These are phyloP conservation scores for Lachnellula suecica DNA, from an alignment of 2,329 filamentous ascomycete species.

Conservation along the genomic window DNA sequence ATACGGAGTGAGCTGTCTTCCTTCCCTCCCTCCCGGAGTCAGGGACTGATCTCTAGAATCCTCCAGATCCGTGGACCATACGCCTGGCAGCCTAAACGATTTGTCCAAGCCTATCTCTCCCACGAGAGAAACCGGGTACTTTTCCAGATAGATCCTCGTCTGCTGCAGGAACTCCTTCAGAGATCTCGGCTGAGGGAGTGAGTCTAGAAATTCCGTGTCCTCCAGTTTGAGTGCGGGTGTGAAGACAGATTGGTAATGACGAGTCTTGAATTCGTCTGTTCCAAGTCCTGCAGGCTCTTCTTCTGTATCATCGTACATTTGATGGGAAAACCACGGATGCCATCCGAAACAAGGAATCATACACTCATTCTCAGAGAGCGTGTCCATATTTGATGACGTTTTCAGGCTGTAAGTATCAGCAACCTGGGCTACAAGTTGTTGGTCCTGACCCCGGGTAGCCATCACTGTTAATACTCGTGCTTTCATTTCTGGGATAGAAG, in stretches of 20 bases:
- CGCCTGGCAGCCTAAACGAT: conserved; percentile 69
- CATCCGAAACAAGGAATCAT: conserved; percentile 77
- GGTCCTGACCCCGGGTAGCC: conserved; percentile 75
- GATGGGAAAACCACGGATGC: conserved; percentile 85
- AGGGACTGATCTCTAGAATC: conserved; percentile 45
- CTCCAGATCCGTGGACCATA: conserved; percentile 45
- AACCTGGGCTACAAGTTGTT: conserved; percentile 65
- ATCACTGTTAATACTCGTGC: conserved; percentile 69
- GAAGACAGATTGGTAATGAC: conserved; percentile 69
- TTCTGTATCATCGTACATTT: conserved; percentile 63
- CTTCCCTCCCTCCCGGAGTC: conserved; percentile 71
- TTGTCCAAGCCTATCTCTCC: conserved; percentile 80
- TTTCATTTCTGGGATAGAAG: conserved; percentile 62
- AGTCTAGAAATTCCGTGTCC: conserved; percentile 40
- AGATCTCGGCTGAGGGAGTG: conserved; percentile 59
- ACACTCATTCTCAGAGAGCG: conserved; percentile 34
- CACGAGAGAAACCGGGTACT: conserved; percentile 64
- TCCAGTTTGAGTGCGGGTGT: conserved; percentile 53
- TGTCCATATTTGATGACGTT: conserved; percentile 26
- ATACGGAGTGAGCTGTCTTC: conserved; percentile 65
- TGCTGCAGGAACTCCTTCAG: conserved; percentile 58
- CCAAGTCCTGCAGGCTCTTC: conserved; percentile 9
- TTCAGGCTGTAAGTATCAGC: conserved; percentile 54
- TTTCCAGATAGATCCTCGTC: conserved; percentile 53
- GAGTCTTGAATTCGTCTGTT: conserved; percentile 39